Percentiles rank a stretch among this genome's conserved stretches.
Conservation (phyloP, 1,139 yeast genomes). For the Zygosaccharomyces sapae region DNA sequence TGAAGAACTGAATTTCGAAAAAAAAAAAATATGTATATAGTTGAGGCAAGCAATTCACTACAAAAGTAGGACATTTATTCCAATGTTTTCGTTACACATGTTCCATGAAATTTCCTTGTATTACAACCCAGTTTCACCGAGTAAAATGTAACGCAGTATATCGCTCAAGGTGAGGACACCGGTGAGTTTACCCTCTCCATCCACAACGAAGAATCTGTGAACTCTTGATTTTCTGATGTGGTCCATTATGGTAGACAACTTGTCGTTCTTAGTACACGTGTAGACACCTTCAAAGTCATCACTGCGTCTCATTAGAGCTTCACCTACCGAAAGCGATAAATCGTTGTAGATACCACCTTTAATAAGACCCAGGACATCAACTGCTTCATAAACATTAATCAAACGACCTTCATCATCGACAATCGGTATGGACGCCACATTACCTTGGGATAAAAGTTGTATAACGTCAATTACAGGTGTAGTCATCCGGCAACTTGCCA, state of each 20-base stretch:
- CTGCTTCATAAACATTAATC: conserved; percentile 92
- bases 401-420: conserved; percentile 72
- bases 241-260: conserved; percentile 87
- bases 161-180: conserved; percentile 92
- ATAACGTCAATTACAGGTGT: conserved; percentile 96
- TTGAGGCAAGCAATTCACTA: no score
- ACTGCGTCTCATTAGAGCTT: conserved; percentile 88
- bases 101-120: background rate
- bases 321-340: conserved; percentile 87
- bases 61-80: no score
- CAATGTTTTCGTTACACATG: background rate
- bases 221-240: conserved; percentile 87
- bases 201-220: conserved; percentile 90
- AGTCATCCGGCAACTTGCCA: conserved; percentile 80
- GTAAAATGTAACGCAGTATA: conserved; percentile 74
- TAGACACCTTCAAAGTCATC: conserved; percentile 98
- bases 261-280: conserved; percentile 86
- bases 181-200: conserved; percentile 65
- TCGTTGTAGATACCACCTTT: conserved; percentile 95
- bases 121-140: conserved; percentile 47
- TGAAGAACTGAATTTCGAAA: no score
- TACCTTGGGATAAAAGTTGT: conserved; percentile 68
- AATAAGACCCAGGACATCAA: conserved; percentile 86
- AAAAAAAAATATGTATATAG: no score
- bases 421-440: conserved; percentile 90